phyloP scores from a whole-genome alignment of 2,329 filamentous ascomycete species.

The Acrocalymma vagum region DNA sequence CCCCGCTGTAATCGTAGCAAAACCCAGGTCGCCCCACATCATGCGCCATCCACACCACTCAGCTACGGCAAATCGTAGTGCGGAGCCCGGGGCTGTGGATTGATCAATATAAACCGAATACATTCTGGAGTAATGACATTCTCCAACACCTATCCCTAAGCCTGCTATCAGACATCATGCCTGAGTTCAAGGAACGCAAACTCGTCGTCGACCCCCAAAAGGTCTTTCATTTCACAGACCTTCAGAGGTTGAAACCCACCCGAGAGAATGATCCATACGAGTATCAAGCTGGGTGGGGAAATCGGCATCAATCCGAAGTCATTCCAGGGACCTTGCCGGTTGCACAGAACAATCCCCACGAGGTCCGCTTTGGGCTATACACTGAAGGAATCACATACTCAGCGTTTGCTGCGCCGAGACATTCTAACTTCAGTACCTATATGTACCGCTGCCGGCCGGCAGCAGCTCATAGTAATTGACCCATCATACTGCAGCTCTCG shows the following conservation, averaged over 20 bases:
- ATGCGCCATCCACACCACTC: conserved; percentile 35
- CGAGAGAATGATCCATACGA: conserved; percentile 49
- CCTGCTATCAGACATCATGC: conserved; percentile 28
- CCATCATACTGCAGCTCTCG: neutral
- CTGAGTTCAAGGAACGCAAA: conserved; percentile 44
- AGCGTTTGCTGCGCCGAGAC: conserved; percentile 53
- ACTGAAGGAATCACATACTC: conserved; percentile 56
- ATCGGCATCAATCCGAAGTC: conserved; percentile 50
- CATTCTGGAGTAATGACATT: conserved; percentile 17
- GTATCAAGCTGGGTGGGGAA: conserved; percentile 49
- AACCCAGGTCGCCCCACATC: conserved; percentile 43
- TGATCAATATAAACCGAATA: conserved; percentile 38
- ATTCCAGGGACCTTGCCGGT: conserved; percentile 54
- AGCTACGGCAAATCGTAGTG: conserved; percentile 41
- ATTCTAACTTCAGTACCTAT: conserved; percentile 53
- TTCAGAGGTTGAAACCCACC: conserved; percentile 48
- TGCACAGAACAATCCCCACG: conserved; percentile 54
- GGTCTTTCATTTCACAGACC: conserved; percentile 49
- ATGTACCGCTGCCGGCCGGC: conserved; percentile 55
- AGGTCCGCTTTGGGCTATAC: conserved; percentile 54
- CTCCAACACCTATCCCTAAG: conserved; percentile 7
- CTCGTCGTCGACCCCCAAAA: conserved; percentile 47
- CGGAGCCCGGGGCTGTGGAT: conserved; percentile 24
- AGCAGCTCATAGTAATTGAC: conserved; percentile 49
- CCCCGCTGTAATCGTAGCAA: conserved; percentile 34